Base-by-base conservation (phyloP, 1,139 yeast species). In the Blastobotrys aristatus region DNA sequence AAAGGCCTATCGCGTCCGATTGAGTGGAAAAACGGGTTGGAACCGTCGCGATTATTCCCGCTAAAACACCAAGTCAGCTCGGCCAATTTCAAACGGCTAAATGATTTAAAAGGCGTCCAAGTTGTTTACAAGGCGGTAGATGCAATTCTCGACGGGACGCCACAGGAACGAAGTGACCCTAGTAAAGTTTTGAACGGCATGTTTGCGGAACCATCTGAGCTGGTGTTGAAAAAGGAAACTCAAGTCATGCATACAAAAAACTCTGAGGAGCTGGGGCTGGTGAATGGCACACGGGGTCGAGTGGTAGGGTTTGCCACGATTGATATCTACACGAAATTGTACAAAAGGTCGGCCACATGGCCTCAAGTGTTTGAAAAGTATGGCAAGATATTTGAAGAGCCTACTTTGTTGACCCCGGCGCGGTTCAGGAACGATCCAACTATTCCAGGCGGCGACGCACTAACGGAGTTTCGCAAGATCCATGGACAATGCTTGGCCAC, bases 31-130 rank as follows among this genome's bases (percentile, higher is more conserved):
- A 96, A 87, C 65, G 92, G 90, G 0, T 78, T 88, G 21, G 80
- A 74, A 53, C 95, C 96, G 4, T 85, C 95, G 0, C 94, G 84
- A 61, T 68, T 87, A 38, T 88, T 75, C 60, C 85, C 96, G 0
- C 80, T 87, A 0, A 73, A 94, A 56, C 67, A 72, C 31, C 94
- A 87, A 59, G 97, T 89, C 2, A 84, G 81, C 42, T 53, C 64
- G 20, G 88, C 95, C 1, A 89, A 89, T 59, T 63, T 70, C 27
- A 55, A 69, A 31, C 72, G 89, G 50, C 68, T 89, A 50, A 65
- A 70, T 0, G 61, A 63, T 1, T 60, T 82, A 5, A 67, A 71
- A 0, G 80, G 80, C 0, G 56, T 18, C 8, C 14, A 38, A 16
- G 10, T 10, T 29, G 53, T 49, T 0, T 85, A 68, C 58, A 60